Base-by-base conservation (phyloP, 345 rosid genomes). In the Microthlaspi erraticum region DNA sequence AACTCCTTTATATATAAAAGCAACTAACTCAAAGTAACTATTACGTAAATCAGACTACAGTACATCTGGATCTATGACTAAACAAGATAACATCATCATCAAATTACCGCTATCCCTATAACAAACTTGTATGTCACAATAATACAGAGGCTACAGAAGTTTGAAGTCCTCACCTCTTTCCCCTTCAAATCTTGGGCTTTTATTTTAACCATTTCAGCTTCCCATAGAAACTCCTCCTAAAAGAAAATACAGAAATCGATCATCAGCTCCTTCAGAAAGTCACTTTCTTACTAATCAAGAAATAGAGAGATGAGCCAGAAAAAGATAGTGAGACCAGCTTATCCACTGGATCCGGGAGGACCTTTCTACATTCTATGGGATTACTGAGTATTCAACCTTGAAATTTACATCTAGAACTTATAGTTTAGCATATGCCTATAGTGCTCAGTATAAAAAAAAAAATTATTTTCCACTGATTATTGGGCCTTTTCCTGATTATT, bases 161-260 rank as follows among this genome's bases (percentile, higher is more conserved):
- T 37, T 43, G 64, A 72, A 79, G 51, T 46, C 2, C 79, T 74
- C 81, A 94, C 99, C 99, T 92, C 99, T 87, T 95, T 95, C 58
- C 89, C 92, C 85, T 95, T 95, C 79, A 95, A 87, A 70, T 95
- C 99, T 72, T 87, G 96, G 73, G 99, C 97, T 78, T 90, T 95
- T 63, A 92, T 95, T 85, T 92, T 92, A 80, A 88, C 90, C 97
- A 95, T 85, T 79, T 88, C 97, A 80, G 97, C 92, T 76, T 95
- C 99, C 89, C 91, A 90, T 7, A 95, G 66, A 80, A 95, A 95
- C 79, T 95, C 99, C 80, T 95, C 99, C 99, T 95, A 78, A 42
- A 79, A 75, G 31, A 62, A 26, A 78, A 41, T 38, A 66, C 19
- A 58, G 8, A 42, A 64, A 64, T 39, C 55, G 55, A 55, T 49